These are phyloP conservation scores for Sesbania bispinosa DNA, from an alignment of 306 rosid species.

Conservation along the genomic window DNA sequence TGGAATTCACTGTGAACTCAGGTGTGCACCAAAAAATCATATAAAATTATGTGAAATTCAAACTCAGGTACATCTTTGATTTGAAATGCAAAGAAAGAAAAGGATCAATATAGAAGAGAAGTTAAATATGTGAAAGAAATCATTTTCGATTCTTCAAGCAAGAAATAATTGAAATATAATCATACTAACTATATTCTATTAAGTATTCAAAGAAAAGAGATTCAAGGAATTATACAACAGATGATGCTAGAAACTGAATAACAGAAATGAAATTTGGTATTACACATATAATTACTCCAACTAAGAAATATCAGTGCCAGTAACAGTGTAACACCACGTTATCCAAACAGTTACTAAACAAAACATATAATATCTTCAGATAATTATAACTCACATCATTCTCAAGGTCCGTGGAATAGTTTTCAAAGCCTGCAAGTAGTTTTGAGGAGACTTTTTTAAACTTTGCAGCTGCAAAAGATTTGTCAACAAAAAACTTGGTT, in stretches of 20 bases:
- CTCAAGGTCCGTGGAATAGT: constrained; percentile 92
- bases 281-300: constrained; percentile 8
- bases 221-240: neutral
- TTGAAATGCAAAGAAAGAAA: constrained; percentile 15
- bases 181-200: too few species aligned
- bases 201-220: neutral
- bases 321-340: neutral
- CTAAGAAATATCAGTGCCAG: neutral
- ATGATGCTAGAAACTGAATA: neutral
- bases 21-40: neutral
- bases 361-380: neutral
- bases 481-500: constrained; percentile 1
- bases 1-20: neutral
- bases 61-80: neutral
- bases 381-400: constrained; percentile 73
- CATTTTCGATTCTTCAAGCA: constrained; percentile 1
- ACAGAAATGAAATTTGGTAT: constrained; percentile 5
- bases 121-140: neutral
- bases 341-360: constrained; percentile 21
- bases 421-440: constrained; percentile 81
- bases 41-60: neutral
- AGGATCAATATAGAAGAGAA: neutral
- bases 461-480: constrained; percentile 68
- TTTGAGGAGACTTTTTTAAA: constrained; percentile 78
- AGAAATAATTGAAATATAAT: constrained; percentile 10